Evolutionary conservation across 2,329 filamentous ascomycete species (phyloP), one percentile per base, ranked within the genome.

Genomic region (Calonectria pauciramosa): DNA sequence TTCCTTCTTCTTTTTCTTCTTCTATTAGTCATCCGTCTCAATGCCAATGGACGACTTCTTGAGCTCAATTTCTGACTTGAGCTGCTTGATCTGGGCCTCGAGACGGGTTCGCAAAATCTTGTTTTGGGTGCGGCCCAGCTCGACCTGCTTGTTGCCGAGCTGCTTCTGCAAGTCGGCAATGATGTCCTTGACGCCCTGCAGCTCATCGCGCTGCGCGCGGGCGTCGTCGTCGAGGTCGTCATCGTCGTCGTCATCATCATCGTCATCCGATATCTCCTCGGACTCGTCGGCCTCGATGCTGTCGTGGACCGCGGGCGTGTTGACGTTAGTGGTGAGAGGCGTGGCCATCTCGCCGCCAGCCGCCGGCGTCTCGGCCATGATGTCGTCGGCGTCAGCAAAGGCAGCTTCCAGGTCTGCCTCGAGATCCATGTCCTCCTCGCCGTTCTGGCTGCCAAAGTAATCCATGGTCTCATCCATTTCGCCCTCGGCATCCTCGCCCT

Each of bases 381-480:
- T 74, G 16, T 85, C 85, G n/a, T 84, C 86, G 0, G 84, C 85
- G 84, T 84, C 86, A 0, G 84, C 85, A 85, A 91, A 86, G 82
- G 90, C 83, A 78, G 91, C 84, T 77, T 93, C 84, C 79, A 94
- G 85, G 80, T 92, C 83, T 82, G 88, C 86, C 83, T 92, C 86
- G 83, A 92, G 81, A 78, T 91, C 84, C 84, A 92, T 83, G 80
- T 89, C 75, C 70, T 83, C 85, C n/a, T 84, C 83, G 32, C 81
- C 82, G 36, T 80, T 82, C 34, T 81, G 80, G 49, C 75, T 78
- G 64, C 81, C 83, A 79, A 86, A 85, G 78, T 87, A 87, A 67
- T 83, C 85, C 78, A 83, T 80, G 73, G 83, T 84, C n/a, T 87
- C 86, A 64, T 89, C 86, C n/a, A 85, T 81, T 75, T 88, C 87